Base-by-base conservation (phyloP, 2,329 filamentous ascomycete genomes). In the Diaporthe aspalathi region DNA sequence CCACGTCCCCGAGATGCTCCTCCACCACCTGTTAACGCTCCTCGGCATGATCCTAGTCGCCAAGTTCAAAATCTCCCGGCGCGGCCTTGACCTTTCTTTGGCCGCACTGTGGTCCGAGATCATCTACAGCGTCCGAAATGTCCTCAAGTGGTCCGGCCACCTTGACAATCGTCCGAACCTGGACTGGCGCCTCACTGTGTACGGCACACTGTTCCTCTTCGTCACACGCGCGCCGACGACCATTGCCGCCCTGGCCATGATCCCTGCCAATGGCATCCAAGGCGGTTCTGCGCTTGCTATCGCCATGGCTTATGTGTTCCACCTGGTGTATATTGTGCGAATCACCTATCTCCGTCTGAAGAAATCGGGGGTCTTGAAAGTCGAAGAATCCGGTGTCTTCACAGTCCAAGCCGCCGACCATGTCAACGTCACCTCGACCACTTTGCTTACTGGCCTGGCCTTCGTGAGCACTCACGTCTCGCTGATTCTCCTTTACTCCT, bases 11-110 rank as follows among this genome's bases (percentile, higher is more conserved):
- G 75, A 76, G 72, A 72, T 76, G 24, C 27, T 74, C n/a, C 69
- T 75, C 5, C 75, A 76, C 50, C 75, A 76, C 57, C 38, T 73
- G 12, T 70, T 76, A 16, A 67, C 71, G 62, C 69, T 76, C 57
- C 54, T 70, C 17, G 67, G 53, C 56, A 76, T 75, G 73, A 53
- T 60, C 9, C 29, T 70, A 14, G 63, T 76, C 14, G 50, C 71
- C 32, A 45, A 35, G 32, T 76, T 70, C 69, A 70, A 74, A 49
- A 50, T 71, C 14, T 74, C 74, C 2, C 74, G 73, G 16, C 70
- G 75, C 5, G 69, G 72, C 35, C 54, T 76, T 27, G 75, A 76
- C 50, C 50, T 76, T n/a, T 49, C 71, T 14, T 71, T 75, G 62
- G 74, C 70, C 9, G 70, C 72, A 17, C 69, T 76, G n/a, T 49